These are phyloP conservation scores for Aspergillus sp. DNA, from an alignment of 2,329 filamentous ascomycete genomes.

Conservation along the genomic window DNA sequence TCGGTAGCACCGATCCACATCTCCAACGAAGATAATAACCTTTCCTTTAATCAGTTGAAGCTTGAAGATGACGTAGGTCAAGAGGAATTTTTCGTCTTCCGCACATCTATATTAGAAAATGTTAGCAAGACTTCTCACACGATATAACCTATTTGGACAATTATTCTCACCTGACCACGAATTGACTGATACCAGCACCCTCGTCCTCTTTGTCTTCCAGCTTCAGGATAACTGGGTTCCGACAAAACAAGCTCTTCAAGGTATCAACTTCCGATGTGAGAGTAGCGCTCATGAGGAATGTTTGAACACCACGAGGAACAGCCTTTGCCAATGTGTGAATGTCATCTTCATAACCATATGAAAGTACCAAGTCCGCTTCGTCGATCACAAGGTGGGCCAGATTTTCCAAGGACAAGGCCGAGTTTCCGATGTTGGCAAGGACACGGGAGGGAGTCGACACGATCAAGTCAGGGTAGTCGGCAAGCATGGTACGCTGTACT, in stretches of 20 bases:
- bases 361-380: conserved; percentile 88
- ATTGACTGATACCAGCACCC: conserved; percentile 75
- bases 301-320: conserved; percentile 81
- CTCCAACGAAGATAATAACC: conserved; percentile 75
- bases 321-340: conserved; percentile 72
- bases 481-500: conserved; percentile 80
- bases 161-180: conserved; percentile 65
- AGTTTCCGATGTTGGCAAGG: conserved; percentile 69
- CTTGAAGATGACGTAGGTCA: conserved; percentile 93
- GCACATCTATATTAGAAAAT: conserved; percentile 54
- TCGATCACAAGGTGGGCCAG: conserved; percentile 81
- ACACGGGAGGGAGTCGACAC: conserved; percentile 87
- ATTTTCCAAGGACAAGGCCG: conserved; percentile 64
- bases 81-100: conserved; percentile 95
- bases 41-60: conserved; percentile 91
- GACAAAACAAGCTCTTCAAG: conserved; percentile 79
- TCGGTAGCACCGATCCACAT: conserved; percentile 85
- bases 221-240: conserved; percentile 72
- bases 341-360: conserved; percentile 91
- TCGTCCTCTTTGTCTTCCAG: conserved; percentile 78
- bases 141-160: background rate
- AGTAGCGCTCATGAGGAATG: conserved; percentile 89
- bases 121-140: conserved; percentile 13
- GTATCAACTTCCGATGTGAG: conserved; percentile 82
- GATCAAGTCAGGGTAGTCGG: conserved; percentile 81